These are phyloP conservation scores for Rhizopogon vesiculosus DNA, from an alignment of 768 basidiomycete genomes.

Conservation along the genomic window DNA sequence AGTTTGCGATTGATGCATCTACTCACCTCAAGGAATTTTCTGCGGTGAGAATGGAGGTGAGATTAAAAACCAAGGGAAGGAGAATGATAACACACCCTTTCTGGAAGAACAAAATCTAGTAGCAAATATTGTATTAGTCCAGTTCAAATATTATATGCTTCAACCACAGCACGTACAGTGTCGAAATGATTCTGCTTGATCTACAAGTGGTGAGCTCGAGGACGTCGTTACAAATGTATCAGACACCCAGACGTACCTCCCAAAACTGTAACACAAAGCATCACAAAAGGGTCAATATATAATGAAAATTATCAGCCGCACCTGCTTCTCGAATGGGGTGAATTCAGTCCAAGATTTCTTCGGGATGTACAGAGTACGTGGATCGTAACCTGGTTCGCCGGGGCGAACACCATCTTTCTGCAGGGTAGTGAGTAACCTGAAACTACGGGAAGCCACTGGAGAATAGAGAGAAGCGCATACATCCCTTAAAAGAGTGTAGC, in stretches of 20 bases:
- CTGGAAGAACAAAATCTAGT: constrained; percentile 90
- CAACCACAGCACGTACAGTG: constrained; percentile 47
- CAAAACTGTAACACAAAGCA: constrained; percentile 47
- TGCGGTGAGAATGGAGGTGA: constrained; percentile 26
- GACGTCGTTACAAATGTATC: neutral
- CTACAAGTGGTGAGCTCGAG: constrained; percentile 33
- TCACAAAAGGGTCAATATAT: neutral
- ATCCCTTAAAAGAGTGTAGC: neutral
- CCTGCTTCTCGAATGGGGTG: constrained; percentile 95
- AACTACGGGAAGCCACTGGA: neutral
- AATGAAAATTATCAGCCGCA: constrained; percentile 16
- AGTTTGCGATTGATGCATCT: neutral
- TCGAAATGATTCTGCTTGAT: constrained; percentile 99
- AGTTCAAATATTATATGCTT: neutral
- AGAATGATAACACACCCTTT: constrained; percentile 62
- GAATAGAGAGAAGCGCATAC: neutral
- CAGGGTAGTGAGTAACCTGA: neutral
- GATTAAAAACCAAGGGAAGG: neutral
- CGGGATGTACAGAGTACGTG: constrained; percentile 82
- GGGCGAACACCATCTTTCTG: constrained; percentile 81
- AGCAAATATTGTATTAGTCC: neutral
- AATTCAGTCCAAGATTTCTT: constrained; percentile 72
- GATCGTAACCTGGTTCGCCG: constrained; percentile 85
- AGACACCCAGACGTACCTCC: constrained; percentile 44
- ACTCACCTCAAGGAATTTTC: constrained; percentile 76